Evolutionary conservation across 495 filamentous ascomycete species (phyloP).

Genomic region (Lophium mytilinum): DNA sequence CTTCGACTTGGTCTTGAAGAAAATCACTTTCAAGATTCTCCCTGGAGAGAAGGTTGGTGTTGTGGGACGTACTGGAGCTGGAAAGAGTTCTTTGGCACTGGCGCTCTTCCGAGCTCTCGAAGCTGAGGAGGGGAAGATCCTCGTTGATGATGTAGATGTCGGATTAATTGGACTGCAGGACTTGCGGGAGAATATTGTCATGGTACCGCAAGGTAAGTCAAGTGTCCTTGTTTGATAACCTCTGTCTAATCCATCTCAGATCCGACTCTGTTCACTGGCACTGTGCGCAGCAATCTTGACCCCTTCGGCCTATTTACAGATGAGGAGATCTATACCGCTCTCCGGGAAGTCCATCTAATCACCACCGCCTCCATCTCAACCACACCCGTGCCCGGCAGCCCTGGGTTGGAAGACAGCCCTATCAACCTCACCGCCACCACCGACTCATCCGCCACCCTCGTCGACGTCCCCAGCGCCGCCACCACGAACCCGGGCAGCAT

Average conservation of each 20-base stretch:
- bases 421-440: constrained; percentile 9
- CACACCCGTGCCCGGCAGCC: constrained; percentile 29
- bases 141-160: constrained; percentile 87
- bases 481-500: constrained; percentile 19
- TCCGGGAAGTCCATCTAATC: constrained; percentile 88
- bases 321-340: constrained; percentile 78
- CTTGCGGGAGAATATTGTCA: constrained; percentile 87
- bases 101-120: constrained; percentile 97
- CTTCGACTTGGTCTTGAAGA: constrained; percentile 74
- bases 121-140: constrained; percentile 80
- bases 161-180: constrained; percentile 82
- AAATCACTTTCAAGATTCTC: constrained; percentile 77
- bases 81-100: constrained; percentile 91
- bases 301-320: constrained; percentile 89
- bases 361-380: constrained; percentile 47
- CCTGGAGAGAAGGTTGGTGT: constrained; percentile 92
- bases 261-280: constrained; percentile 93
- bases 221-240: not conserved
- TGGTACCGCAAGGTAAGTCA: constrained; percentile 69
- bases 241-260: constrained; percentile 39
- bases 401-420: not conserved
- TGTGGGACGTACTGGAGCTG: constrained; percentile 91
- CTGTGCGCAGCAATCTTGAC: constrained; percentile 89
- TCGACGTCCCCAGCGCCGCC: constrained; percentile 14
- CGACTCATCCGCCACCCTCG: not conserved